Evolutionary conservation across 75 land plant species (phyloP).

Genomic region (Isoetes taiwanensis): DNA sequence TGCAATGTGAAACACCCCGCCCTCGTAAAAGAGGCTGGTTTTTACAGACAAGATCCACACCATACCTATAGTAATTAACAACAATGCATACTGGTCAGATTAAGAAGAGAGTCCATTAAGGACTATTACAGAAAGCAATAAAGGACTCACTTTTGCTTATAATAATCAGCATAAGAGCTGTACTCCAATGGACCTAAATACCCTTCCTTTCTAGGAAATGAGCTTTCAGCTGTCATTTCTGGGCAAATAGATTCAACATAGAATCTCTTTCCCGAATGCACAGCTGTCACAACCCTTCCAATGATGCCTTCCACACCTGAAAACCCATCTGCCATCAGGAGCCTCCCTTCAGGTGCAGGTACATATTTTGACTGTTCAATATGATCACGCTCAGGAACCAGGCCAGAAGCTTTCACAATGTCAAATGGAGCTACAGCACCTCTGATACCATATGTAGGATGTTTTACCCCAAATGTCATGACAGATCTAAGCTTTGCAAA

Average conservation of each 20-base stretch:
- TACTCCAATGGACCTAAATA: constrained; percentile 95
- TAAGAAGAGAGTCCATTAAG: not conserved
- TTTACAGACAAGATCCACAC: constrained; percentile 68
- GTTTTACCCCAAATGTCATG: constrained; percentile 69
- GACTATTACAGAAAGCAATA: not conserved
- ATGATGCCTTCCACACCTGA: constrained; percentile 39
- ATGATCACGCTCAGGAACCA: constrained; percentile 38
- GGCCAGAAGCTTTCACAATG: constrained; percentile 79
- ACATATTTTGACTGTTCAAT: constrained; percentile 15
- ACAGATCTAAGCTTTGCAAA: constrained; percentile 90
- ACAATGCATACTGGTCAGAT: not conserved
- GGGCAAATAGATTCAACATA: constrained; percentile 77
- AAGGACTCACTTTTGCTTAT: constrained; percentile 69
- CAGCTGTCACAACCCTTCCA: constrained; percentile 90
- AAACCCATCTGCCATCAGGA: constrained; percentile 69
- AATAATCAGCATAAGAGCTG: constrained; percentile 96
- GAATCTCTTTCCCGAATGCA: constrained; percentile 96
- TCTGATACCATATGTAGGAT: constrained; percentile 97
- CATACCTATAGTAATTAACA: constrained; percentile 84
- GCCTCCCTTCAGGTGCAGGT: constrained; percentile 27
- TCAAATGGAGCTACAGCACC: constrained; percentile 96
- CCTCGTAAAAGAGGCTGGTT: constrained; percentile 89
- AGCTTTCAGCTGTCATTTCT: constrained; percentile 83
- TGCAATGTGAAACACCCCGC: constrained; percentile 98
- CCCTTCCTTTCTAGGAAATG: constrained; percentile 97